phyloP scores from a whole-genome alignment of 164 flowering plant species.

The Saururus chinensis region DNA sequence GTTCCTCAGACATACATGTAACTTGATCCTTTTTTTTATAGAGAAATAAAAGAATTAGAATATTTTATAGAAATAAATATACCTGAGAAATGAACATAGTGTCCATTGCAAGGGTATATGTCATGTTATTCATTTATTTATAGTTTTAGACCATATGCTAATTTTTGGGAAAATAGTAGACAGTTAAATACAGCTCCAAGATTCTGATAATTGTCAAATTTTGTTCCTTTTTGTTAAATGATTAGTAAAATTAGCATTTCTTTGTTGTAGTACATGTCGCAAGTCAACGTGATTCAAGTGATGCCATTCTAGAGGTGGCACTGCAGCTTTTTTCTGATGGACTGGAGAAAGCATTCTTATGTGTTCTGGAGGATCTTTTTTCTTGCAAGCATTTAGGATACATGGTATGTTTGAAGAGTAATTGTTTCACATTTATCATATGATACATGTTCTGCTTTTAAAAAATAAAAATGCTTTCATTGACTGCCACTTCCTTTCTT shows the following conservation, averaged over 20 bases:
- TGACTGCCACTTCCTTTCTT: not conserved
- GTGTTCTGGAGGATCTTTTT: slow-evolving; percentile 40
- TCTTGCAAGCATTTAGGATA: slow-evolving; percentile 51
- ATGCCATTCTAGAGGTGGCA: slow-evolving; percentile 34
- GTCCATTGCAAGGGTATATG: too few species aligned
- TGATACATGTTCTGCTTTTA: not conserved
- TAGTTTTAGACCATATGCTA: too few species aligned
- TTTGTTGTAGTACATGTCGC: slow-evolving; percentile 47
- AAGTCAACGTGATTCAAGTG: slow-evolving; percentile 27
- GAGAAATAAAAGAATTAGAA: too few species aligned
- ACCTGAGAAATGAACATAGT: too few species aligned
- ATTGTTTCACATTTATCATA: not conserved
- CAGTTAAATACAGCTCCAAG: too few species aligned
- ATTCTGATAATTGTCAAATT: too few species aligned
- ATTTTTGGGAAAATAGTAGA: too few species aligned
- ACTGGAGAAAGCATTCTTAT: slow-evolving; percentile 44
- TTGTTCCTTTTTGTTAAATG: not conserved
- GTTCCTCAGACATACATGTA: too few species aligned
- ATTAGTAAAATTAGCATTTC: not conserved
- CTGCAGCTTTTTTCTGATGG: slow-evolving; percentile 60
- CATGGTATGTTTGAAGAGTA: slow-evolving; percentile 43
- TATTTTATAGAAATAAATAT: too few species aligned
- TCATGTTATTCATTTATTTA: too few species aligned
- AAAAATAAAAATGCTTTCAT: not conserved
- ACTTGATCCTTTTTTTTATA: too few species aligned